A percentile compares a stretch with the other conserved stretches of the same genome.
Evolutionary conservation across 257 asterid genomes (phyloP).

Genomic region (Nicotiana obtusifolia): DNA sequence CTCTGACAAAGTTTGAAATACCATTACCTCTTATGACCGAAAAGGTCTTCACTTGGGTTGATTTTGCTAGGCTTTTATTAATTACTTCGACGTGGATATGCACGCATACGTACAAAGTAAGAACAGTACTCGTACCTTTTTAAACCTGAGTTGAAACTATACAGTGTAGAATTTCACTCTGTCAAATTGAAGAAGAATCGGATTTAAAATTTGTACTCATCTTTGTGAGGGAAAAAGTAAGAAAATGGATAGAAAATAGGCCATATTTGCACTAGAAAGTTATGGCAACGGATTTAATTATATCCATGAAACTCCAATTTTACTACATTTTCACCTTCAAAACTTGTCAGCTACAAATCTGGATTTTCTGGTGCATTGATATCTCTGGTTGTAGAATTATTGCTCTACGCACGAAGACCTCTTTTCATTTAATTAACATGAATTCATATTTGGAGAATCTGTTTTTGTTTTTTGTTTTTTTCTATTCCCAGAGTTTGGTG

Average conservation of each 20-base stretch:
- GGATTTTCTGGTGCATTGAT: neutral
- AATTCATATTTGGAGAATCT: neutral
- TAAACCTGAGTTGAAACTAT: neutral
- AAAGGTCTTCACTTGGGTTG: neutral
- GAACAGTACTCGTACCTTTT: neutral
- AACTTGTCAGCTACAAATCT: neutral
- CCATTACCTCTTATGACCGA: neutral
- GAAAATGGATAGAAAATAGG: neutral
- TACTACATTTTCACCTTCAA: neutral
- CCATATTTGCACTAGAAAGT: neutral
- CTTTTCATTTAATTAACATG: neutral
- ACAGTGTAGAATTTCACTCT: too few relatives aligned
- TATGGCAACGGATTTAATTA: too few relatives aligned
- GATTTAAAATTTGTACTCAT: neutral
- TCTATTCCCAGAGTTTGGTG: too few relatives aligned
- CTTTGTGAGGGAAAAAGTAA: neutral
- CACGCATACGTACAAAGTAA: neutral
- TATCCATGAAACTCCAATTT: neutral
- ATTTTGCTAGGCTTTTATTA: neutral
- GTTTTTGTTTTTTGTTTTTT: too few relatives aligned
- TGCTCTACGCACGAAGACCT: conserved; percentile 6
- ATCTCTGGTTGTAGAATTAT: neutral
- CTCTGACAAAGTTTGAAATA: conserved; percentile 1
- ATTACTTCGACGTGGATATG: conserved; percentile 4
- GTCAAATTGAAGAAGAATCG: too few relatives aligned